Evolutionary conservation across 2,329 filamentous ascomycete genomes (phyloP), one percentile per base, ranked within the genome.

Genomic region (Neophaeococcomyces mojaviensis): DNA sequence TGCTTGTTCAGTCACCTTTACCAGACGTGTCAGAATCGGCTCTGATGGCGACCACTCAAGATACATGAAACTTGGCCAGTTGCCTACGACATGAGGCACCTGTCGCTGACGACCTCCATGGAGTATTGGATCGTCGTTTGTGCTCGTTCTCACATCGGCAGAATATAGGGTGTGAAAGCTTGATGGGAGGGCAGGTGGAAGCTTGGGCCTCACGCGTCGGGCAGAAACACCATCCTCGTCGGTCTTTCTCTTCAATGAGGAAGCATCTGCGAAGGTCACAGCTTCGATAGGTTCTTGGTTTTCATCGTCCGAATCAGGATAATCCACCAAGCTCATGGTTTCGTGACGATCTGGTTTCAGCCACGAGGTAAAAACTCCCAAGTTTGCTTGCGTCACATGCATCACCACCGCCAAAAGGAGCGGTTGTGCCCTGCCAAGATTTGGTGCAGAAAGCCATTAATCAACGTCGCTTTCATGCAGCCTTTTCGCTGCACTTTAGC

Each of bases 1-100:
- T n/a, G 46, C 47, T 13, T 47, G 40, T 31, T 39, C 33, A 15
- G 69, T 58, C 15, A 66, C 35, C 18, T 56, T 44, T 31, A 59
- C 52, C 34, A 71, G 55, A 20, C 59, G 46, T 3, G 32, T 44
- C 20, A 68, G 53, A 38, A 69, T 64, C 24, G 55, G 45, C 52
- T 61, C 62, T 3, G 59, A 53, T 8, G 69, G 68, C 55, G 67
- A 73, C 94, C 92, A 98, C 69, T 97, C 90, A 47, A 95, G 72
- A 64, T 94, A 97, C 37, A 97, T 63, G 66, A 97, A 90, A 28
- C 82, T 88, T 1, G 90, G 88, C 92, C 92, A 98, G 64, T 88
- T 87, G 49, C 92, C 92, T 49, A 81, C 78, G 20, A 90, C 72
- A 65, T 98, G 92, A 19, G 90, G 89, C 39, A 81, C 85, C 47